Percentiles rank a stretch among this genome's conserved stretches.
These are phyloP conservation scores for Alternaria hordeiaustralica DNA, from an alignment of 2,329 filamentous ascomycete species.

Conservation along the genomic window DNA sequence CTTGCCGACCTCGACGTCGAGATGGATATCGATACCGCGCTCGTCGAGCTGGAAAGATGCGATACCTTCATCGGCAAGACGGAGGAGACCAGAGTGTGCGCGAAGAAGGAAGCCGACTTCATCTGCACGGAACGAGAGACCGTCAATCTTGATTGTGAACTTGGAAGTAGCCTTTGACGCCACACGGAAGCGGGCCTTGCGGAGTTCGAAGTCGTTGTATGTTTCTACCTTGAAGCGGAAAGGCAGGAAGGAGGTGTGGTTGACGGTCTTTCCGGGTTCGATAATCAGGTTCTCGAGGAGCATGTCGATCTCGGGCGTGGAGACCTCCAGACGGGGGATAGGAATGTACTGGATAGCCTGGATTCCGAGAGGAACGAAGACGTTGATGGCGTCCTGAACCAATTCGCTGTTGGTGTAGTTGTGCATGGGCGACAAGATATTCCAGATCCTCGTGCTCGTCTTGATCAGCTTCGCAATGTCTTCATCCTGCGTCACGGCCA, in stretches of 20 bases:
- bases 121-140: conserved; percentile 81
- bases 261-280: conserved; percentile 83
- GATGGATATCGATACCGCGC: conserved; percentile 81
- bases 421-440: conserved; percentile 71
- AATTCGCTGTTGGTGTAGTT: conserved; percentile 73
- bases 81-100: conserved; percentile 75
- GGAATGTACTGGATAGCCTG: conserved; percentile 84
- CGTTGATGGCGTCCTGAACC: conserved; percentile 75
- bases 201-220: conserved; percentile 84
- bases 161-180: conserved; percentile 72
- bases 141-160: conserved; percentile 79
- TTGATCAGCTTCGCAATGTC: conserved; percentile 73
- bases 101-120: conserved; percentile 91
- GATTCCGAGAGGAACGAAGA: conserved; percentile 80
- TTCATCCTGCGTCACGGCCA: conserved; percentile 72
- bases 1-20: conserved; percentile 83
- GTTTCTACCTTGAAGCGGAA: conserved; percentile 82
- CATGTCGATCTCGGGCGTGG: conserved; percentile 81
- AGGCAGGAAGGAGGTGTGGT: conserved; percentile 86
- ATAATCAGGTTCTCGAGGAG: conserved; percentile 89
- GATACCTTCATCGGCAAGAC: conserved; percentile 81
- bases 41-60: conserved; percentile 86
- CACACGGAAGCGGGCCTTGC: conserved; percentile 76
- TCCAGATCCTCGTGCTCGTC: conserved; percentile 71
- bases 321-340: conserved; percentile 87